Percentiles rank a stretch among this genome's conserved stretches.
phyloP scores from a whole-genome alignment of 2,329 filamentous ascomycete genomes.

The Ceratocystis harringtonii region DNA sequence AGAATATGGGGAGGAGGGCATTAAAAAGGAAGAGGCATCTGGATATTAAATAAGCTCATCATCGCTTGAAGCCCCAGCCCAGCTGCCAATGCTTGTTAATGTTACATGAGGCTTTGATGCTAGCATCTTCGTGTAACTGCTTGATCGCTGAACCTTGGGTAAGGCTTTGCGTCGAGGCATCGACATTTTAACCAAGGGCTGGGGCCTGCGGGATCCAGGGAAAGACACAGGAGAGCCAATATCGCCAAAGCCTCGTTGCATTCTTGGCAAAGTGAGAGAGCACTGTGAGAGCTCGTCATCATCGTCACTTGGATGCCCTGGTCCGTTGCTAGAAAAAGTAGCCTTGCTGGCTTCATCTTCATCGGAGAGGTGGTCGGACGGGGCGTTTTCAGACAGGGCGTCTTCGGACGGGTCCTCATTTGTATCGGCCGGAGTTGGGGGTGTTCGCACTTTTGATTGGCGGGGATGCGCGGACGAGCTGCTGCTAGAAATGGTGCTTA shows the following conservation, averaged over 20 bases:
- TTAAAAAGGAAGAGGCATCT: not conserved
- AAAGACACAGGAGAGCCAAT: not conserved
- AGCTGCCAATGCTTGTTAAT: conserved; percentile 9
- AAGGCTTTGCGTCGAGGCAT: not conserved
- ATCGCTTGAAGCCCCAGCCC: conserved; percentile 12
- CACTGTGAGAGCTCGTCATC: conserved; percentile 6
- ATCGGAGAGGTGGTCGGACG: not conserved
- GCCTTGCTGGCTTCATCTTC: not conserved
- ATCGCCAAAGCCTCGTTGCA: not conserved
- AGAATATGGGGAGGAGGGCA: not conserved
- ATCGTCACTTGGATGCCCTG: not conserved
- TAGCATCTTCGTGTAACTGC: not conserved
- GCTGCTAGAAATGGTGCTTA: conserved; percentile 1
- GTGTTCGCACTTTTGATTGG: not conserved
- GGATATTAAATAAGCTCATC: conserved; percentile 11
- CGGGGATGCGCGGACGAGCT: not conserved
- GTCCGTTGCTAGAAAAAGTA: not conserved
- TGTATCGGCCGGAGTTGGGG: not conserved
- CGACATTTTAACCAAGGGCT: conserved; percentile 2
- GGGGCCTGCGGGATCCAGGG: not conserved
- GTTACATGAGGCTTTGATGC: not conserved
- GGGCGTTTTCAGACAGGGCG: not conserved
- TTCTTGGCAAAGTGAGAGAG: not conserved
- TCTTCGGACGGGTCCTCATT: not conserved
- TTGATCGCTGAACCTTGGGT: not conserved